Conservation (phyloP, 1,284 basidiomycete species). For the Abortiporus biennis region DNA sequence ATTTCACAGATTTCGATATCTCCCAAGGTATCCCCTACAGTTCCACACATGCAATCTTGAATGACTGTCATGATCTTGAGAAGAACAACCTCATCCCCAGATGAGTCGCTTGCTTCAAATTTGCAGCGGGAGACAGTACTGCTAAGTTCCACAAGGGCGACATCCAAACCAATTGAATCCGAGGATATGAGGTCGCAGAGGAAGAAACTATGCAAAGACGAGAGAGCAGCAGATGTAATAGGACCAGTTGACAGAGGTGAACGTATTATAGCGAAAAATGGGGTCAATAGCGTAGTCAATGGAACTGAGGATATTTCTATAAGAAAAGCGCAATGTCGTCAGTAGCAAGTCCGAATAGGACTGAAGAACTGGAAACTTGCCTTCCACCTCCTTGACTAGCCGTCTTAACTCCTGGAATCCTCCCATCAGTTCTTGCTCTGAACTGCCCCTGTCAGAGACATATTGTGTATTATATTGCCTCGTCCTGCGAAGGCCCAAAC, state of each 20-base stretch:
- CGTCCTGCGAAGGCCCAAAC: conserved; percentile 66
- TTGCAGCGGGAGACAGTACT: conserved; percentile 92
- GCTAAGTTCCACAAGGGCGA: conserved; percentile 80
- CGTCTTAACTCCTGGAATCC: conserved; percentile 87
- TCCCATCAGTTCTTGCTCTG: conserved; percentile 79
- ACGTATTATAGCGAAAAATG: conserved; percentile 91
- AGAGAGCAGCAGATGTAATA: conserved; percentile 86
- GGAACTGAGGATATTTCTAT: conserved; percentile 55
- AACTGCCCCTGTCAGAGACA: conserved; percentile 40
- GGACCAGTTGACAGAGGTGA: conserved; percentile 92
- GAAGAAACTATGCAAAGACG: conserved; percentile 85
- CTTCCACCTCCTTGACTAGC: conserved; percentile 64
- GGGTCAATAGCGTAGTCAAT: conserved; percentile 63
- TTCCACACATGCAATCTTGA: conserved; percentile 73
- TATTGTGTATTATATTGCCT: conserved; percentile 31
- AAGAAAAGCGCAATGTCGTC: not conserved
- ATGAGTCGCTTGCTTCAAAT: conserved; percentile 95
- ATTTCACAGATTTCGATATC: conserved; percentile 98
- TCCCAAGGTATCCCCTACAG: conserved; percentile 64
- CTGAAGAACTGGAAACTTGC: conserved; percentile 36
- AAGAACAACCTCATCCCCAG: conserved; percentile 94
- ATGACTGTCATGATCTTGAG: conserved; percentile 91
- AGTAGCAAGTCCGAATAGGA: not conserved
- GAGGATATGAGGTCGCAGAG: conserved; percentile 67
- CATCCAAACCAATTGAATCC: conserved; percentile 44